A percentile compares a stretch with the other conserved stretches of the same genome.
phyloP scores from a whole-genome alignment of 371 early-diverging fungal genomes.

The Rhizopus delemar region DNA sequence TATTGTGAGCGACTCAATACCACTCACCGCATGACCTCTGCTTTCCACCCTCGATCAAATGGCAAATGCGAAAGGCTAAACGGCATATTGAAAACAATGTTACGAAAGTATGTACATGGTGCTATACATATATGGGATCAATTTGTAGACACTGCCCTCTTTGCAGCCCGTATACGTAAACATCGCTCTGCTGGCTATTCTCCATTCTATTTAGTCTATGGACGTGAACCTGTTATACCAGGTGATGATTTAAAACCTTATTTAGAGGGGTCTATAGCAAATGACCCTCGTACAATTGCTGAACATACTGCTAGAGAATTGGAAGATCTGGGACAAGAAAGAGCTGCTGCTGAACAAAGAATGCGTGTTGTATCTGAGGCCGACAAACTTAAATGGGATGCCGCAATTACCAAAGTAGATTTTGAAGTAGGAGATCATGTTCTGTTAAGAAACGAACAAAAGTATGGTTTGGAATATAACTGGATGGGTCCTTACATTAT shows the following conservation, averaged over 20 bases:
- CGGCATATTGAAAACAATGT: too few relatives aligned
- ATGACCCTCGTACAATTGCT: conserved; percentile 6
- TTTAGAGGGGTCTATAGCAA: background rate
- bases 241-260: conserved; percentile 15
- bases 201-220: conserved; percentile 25
- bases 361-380: background rate
- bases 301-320: conserved; percentile 7
- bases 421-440: conserved; percentile 22
- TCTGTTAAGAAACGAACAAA: too few relatives aligned
- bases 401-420: background rate
- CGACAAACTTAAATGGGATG: conserved; percentile 15
- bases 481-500: conserved; percentile 14
- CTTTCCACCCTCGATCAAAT: conserved; percentile 26
- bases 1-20: background rate
- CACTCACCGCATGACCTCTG: conserved; percentile 14
- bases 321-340: conserved; percentile 6
- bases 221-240: conserved; percentile 20
- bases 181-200: conserved; percentile 13
- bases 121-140: too few relatives aligned
- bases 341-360: conserved; percentile 8
- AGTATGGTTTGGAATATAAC: conserved; percentile 10
- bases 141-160: background rate
- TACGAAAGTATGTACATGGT: too few relatives aligned
- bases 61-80: too few relatives aligned
- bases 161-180: conserved; percentile 11